phyloP scores from a whole-genome alignment of 139 green algal genomes.

The Pseudopediastrum boryanum region DNA sequence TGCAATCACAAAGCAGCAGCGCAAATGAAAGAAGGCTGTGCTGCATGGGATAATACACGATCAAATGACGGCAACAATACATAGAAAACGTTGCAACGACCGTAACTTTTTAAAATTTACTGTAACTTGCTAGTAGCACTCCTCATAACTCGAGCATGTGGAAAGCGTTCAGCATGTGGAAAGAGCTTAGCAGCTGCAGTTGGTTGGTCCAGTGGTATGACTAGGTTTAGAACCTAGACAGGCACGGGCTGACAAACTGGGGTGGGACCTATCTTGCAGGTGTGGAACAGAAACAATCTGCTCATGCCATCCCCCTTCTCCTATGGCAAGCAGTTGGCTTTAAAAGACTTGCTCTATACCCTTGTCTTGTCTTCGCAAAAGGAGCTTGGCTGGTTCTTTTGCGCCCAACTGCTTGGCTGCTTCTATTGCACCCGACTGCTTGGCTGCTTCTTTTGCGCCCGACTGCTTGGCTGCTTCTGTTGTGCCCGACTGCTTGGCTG shows the following conservation, averaged over 20 bases:
- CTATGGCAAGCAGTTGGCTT: background rate
- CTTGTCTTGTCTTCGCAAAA: background rate
- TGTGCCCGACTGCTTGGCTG: no score
- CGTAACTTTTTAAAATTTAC: no score
- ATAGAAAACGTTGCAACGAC: no score
- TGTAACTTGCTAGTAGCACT: background rate
- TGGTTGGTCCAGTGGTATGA: no score
- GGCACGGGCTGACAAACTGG: background rate
- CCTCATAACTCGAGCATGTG: background rate
- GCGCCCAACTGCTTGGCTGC: conserved; percentile 20
- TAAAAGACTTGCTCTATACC: no score
- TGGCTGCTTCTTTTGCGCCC: background rate
- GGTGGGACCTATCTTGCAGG: background rate
- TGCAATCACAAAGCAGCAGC: background rate
- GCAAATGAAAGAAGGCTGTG: background rate
- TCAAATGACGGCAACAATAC: background rate
- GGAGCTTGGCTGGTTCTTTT: conserved; percentile 3
- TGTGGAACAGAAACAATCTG: background rate
- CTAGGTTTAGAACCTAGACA: background rate
- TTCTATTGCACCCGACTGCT: background rate
- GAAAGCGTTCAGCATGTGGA: background rate
- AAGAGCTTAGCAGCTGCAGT: background rate
- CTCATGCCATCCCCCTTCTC: background rate
- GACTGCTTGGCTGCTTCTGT: background rate
- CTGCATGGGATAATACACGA: no score